Conservation (phyloP, 2,329 filamentous ascomycete genomes). For the Cercospora zeae-maydis region DNA sequence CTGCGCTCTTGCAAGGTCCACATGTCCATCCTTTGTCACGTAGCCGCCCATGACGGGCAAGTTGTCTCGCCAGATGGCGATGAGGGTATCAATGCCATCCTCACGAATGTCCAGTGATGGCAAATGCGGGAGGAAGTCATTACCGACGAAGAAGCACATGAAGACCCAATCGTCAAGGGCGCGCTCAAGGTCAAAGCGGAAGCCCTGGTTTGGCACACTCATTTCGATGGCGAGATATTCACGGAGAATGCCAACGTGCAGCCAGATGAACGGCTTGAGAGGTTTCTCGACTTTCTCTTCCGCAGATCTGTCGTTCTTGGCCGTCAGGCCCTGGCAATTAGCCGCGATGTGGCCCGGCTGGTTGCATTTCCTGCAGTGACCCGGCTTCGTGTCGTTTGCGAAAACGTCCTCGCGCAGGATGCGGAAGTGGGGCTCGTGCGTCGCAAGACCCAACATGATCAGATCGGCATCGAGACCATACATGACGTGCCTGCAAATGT, state of each 20-base stretch:
- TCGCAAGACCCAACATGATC: slow-evolving; percentile 96
- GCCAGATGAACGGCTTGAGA: slow-evolving; percentile 95
- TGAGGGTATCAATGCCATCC: slow-evolving; percentile 92
- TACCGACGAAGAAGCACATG: slow-evolving; percentile 98
- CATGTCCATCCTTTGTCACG: slow-evolving; percentile 89
- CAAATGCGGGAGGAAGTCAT: slow-evolving; percentile 95
- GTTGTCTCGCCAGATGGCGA: slow-evolving; percentile 95
- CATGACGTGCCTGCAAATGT: slow-evolving; percentile 74
- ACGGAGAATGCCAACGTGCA: slow-evolving; percentile 84
- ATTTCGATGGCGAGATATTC: slow-evolving; percentile 93
- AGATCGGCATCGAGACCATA: slow-evolving; percentile 97
- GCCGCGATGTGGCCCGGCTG: slow-evolving; percentile 88
- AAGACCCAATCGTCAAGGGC: slow-evolving; percentile 98
- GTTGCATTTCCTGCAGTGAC: slow-evolving; percentile 82
- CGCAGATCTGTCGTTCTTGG: slow-evolving; percentile 60
- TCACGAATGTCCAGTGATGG: slow-evolving; percentile 97
- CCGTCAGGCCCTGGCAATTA: slow-evolving; percentile 75
- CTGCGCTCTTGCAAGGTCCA: slow-evolving; percentile 82
- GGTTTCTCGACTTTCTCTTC: slow-evolving; percentile 74
- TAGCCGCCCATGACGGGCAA: slow-evolving; percentile 90
- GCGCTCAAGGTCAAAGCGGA: slow-evolving; percentile 88
- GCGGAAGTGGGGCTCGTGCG: slow-evolving; percentile 95
- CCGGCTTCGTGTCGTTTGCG: slow-evolving; percentile 77
- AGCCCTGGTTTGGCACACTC: slow-evolving; percentile 74
- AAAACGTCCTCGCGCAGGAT: slow-evolving; percentile 97